These are phyloP conservation scores for Pleurotus cornucopiae DNA, from an alignment of 768 basidiomycete species.

Conservation along the genomic window DNA sequence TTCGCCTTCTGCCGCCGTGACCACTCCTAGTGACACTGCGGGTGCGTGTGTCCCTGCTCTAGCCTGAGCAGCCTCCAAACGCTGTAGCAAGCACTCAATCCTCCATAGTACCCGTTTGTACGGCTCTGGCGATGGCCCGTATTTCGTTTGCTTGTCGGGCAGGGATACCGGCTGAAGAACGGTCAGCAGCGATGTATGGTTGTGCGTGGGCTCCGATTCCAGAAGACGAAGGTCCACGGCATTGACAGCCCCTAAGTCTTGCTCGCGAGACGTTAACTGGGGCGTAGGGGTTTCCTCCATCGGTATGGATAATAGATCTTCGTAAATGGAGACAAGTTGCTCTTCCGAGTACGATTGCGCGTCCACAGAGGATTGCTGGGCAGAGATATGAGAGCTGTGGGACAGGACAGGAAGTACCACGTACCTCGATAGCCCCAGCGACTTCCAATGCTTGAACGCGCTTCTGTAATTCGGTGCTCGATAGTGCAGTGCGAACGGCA, in stretches of 20 bases:
- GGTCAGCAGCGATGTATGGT: slow-evolving; percentile 7
- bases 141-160: slow-evolving; percentile 11
- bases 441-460: slow-evolving; percentile 33
- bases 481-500: slow-evolving; percentile 1
- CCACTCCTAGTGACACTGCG: slow-evolving; percentile 36
- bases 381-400: not conserved
- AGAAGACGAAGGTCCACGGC: slow-evolving; percentile 29
- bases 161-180: slow-evolving; percentile 14
- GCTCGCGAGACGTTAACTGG: slow-evolving; percentile 16
- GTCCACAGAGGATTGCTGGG: slow-evolving; percentile 27
- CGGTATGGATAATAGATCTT: slow-evolving; percentile 37
- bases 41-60: slow-evolving; percentile 14
- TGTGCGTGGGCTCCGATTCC: slow-evolving; percentile 8
- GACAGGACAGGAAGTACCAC: not conserved
- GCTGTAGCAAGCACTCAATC: not conserved
- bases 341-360: slow-evolving; percentile 36
- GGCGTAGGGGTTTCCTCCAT: slow-evolving; percentile 1
- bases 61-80: not conserved
- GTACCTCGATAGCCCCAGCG: slow-evolving; percentile 29
- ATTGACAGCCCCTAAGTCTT: slow-evolving; percentile 31
- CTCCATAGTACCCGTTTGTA: not conserved
- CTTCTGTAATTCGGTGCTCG: slow-evolving; percentile 25
- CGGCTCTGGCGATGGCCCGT: not conserved
- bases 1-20: slow-evolving; percentile 50
- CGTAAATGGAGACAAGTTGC: slow-evolving; percentile 37